Base-by-base conservation (phyloP, 192 early-diverging fungal species). In the Podila clonocystis region DNA sequence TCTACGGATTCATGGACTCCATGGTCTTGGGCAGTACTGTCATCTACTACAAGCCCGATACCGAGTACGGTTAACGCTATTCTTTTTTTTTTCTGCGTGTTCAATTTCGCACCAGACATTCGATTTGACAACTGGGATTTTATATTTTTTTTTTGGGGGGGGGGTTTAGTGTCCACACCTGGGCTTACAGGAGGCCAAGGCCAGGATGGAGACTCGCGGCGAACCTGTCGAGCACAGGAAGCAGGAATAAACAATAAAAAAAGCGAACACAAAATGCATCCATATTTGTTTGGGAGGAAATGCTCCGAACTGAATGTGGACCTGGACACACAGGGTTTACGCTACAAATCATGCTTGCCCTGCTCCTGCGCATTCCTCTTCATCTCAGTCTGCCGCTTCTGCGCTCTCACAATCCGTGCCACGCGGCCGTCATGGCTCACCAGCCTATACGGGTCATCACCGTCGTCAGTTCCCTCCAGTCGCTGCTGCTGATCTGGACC, bases 131-230 rank as follows among this genome's bases (percentile, higher is more conserved):
- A 63, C 63, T 49, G 22, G n/a, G n/a, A 48, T 29, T 63, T 20
- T 12, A 5, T 29, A 24, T 41, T 41, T 41, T 41, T 59, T 33
- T 2, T 36, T 41, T 67, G 6, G 4, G n/a, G n/a, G n/a, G n/a
- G n/a, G n/a, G n/a, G 6, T 28, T 19, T 86, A 92, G 90, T 70
- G 75, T 95, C 58, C 85, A 90, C 59, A 90, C 90, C 24, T 93
- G 92, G 94, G 94, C 94, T 31, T 83, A 75, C 34, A 85, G 85
- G 93, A 95, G 86, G 94, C 94, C 61, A 86, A 93, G 82, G 89
- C 89, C 64, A 90, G 89, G 73, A 84, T 95, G 86, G 84, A 85
- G 72, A 92, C 90, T 70, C 85, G 90, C 58, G 93, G 92, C 45
- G 85, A 91, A 68, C 41, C 71, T 36, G 77, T 90, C 58, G 89